Percentiles rank a stretch among this genome's conserved stretches.
Conservation (phyloP, 164 flowering plant species). For the Tetrastigma voinierianum region DNA sequence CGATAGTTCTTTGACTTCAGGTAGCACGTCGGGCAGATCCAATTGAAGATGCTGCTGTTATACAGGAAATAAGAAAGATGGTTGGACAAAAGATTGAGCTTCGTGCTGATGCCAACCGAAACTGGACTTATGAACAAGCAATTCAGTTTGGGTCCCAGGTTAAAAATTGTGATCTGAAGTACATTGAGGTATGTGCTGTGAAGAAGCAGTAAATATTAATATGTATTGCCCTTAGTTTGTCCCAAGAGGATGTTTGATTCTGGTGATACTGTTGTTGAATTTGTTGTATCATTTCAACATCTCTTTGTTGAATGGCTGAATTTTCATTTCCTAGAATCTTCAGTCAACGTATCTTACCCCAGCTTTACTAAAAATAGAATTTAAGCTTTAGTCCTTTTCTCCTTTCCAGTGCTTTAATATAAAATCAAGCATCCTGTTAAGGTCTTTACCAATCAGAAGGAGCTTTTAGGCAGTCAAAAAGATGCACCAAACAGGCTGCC, state of each 20-base stretch:
- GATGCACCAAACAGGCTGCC: too few relatives aligned
- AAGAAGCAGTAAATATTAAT: not conserved
- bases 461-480: too few relatives aligned
- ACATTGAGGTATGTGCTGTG: constrained; percentile 69
- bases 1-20: constrained; percentile 30
- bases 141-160: constrained; percentile 56
- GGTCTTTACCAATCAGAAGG: too few relatives aligned
- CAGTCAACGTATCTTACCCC: too few relatives aligned
- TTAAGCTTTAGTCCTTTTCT: not conserved
- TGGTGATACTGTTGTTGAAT: not conserved
- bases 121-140: constrained; percentile 84
- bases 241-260: not conserved
- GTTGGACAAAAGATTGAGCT: constrained; percentile 59
- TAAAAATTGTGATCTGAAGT: constrained; percentile 61
- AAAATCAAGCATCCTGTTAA: too few relatives aligned
- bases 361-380: too few relatives aligned
- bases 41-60: constrained; percentile 65
- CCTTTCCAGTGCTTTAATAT: too few relatives aligned
- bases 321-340: too few relatives aligned
- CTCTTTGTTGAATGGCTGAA: too few relatives aligned
- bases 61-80: constrained; percentile 64
- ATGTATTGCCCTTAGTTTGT: not conserved
- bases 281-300: not conserved
- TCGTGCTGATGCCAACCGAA: constrained; percentile 90
- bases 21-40: constrained; percentile 78